Conservation (phyloP, 345 rosid species). For the Gossypium herbaceum region DNA sequence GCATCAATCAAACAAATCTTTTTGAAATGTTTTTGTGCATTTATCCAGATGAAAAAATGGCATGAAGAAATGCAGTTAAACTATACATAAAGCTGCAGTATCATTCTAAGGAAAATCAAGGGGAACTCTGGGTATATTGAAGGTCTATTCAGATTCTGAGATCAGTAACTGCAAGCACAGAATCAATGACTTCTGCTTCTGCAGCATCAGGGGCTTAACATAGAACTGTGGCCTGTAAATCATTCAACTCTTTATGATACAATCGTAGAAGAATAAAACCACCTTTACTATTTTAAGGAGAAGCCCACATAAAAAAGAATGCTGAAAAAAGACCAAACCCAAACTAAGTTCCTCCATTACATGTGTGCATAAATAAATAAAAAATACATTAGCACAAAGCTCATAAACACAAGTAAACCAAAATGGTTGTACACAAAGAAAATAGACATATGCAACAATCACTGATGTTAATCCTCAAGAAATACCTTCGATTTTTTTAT, state of each 20-base stretch:
- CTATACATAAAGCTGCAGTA: not conserved
- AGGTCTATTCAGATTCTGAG: not conserved
- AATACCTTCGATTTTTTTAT: constrained; percentile 42
- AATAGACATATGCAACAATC: not conserved
- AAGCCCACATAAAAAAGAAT: not conserved
- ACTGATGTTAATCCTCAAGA: not conserved
- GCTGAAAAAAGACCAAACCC: not conserved
- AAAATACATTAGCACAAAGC: not conserved
- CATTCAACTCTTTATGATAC: not conserved
- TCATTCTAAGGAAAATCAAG: not conserved
- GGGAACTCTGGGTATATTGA: not conserved
- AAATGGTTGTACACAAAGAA: not conserved
- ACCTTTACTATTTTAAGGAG: not conserved
- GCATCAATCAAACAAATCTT: not conserved
- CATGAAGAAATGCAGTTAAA: not conserved
- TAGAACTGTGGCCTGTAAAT: not conserved
- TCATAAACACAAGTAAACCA: not conserved
- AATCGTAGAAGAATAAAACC: not conserved
- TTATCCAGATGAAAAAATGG: not conserved
- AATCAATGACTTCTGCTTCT: not conserved
- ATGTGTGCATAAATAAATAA: not conserved
- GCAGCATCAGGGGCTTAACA: not conserved
- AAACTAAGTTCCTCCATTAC: not conserved
- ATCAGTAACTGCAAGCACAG: not conserved
- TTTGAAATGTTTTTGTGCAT: not conserved